These are phyloP conservation scores for Spergularia azorica DNA, from an alignment of 179 eudicot genomes.

Conservation along the genomic window DNA sequence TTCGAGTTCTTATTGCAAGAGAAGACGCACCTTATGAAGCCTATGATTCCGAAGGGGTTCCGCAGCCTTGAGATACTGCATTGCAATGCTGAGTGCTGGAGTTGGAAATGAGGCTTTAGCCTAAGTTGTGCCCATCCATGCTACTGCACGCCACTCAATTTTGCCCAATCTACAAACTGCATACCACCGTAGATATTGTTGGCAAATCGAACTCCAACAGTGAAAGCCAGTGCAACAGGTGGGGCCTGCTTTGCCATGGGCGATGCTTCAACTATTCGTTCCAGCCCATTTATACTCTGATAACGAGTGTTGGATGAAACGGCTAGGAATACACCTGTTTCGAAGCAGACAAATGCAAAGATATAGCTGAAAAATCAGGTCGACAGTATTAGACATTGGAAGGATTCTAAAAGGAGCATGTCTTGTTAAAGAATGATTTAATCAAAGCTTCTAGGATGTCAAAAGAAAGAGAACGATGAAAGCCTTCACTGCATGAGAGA, in stretches of 20 bases:
- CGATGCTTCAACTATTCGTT: constrained; percentile 74
- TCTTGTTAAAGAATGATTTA: too few relatives aligned
- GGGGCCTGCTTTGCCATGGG: constrained; percentile 67
- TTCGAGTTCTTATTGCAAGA: too few relatives aligned
- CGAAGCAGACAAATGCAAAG: background rate
- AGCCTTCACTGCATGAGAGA: background rate
- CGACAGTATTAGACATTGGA: too few relatives aligned
- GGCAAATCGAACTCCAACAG: constrained; percentile 86
- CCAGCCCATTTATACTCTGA: constrained; percentile 75
- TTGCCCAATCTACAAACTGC: constrained; percentile 97
- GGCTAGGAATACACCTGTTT: constrained; percentile 78
- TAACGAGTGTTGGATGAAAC: constrained; percentile 89
- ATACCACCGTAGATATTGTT: constrained; percentile 90
- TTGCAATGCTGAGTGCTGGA: background rate
- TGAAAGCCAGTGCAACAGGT: constrained; percentile 80
- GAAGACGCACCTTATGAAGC: background rate
- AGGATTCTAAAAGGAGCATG: too few relatives aligned
- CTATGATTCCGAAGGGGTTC: background rate
- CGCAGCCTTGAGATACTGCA: background rate
- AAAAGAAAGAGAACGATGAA: background rate
- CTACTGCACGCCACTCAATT: constrained; percentile 82
- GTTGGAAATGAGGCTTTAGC: background rate
- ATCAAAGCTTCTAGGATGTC: too few relatives aligned
- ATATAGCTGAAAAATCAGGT: background rate
- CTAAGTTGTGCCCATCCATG: background rate